Conservation (phyloP, 768 basidiomycete species). For the Sarcomyxa edulis region DNA sequence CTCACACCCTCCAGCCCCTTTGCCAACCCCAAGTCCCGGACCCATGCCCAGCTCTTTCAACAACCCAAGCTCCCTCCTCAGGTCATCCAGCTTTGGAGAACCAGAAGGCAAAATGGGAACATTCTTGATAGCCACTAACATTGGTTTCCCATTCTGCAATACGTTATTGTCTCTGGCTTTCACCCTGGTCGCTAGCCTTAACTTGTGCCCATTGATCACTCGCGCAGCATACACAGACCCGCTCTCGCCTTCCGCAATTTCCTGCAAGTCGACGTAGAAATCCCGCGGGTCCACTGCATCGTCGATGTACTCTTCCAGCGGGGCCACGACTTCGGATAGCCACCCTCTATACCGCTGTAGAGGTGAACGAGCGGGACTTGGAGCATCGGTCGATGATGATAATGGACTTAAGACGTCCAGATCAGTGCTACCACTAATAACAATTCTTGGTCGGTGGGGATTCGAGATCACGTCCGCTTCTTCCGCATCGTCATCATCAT, state of each 20-base stretch:
- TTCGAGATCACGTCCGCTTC: constrained; percentile 14
- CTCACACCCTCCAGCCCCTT: too few species aligned
- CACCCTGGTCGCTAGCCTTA: constrained; percentile 33
- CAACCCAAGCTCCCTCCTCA: constrained; percentile 55
- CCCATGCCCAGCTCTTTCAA: constrained; percentile 53
- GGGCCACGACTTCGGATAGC: constrained; percentile 54
- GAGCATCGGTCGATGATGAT: constrained; percentile 4
- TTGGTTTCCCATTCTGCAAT: constrained; percentile 24
- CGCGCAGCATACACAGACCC: constrained; percentile 59
- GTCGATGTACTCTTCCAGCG: constrained; percentile 60
- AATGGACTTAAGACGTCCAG: too few species aligned
- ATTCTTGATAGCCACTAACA: constrained; percentile 73
- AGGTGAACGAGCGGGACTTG: constrained; percentile 17
- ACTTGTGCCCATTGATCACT: constrained; percentile 28
- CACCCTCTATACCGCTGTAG: constrained; percentile 54
- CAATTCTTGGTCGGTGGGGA: constrained; percentile 24
- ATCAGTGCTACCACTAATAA: constrained; percentile 22
- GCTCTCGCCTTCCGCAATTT: constrained; percentile 81
- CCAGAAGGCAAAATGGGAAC: constrained; percentile 55
- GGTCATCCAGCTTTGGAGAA: constrained; percentile 57
- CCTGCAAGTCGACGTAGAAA: constrained; percentile 62
- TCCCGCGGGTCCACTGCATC: constrained; percentile 55
- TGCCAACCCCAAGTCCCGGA: constrained; percentile 46
- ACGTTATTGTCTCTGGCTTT: constrained; percentile 33
- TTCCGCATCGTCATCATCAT: constrained; percentile 11